Evolutionary conservation across 495 filamentous ascomycete genomes (phyloP).

Genomic region (Sordaria brevicollis): DNA sequence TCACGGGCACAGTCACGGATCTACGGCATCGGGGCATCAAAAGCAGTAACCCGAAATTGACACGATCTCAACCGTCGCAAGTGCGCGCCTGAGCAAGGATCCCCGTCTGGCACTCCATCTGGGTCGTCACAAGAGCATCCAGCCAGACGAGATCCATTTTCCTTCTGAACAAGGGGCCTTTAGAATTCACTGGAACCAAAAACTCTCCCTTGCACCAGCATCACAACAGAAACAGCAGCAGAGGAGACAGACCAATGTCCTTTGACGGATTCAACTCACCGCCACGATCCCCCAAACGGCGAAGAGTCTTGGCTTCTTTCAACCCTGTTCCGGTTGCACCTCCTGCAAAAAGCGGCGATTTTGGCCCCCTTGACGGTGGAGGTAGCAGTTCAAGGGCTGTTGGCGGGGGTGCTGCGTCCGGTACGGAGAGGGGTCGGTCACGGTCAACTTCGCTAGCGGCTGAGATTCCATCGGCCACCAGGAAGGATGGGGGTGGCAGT

Average conservation of each 20-base stretch:
- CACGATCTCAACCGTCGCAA: not conserved
- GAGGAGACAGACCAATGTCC: not conserved
- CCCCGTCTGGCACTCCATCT: not conserved
- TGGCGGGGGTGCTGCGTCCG: not conserved
- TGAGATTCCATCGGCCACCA: not conserved
- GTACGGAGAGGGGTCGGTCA: not conserved
- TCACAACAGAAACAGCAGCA: not conserved
- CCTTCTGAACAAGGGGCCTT: not conserved
- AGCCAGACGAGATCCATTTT: not conserved
- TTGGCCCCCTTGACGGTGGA: not conserved
- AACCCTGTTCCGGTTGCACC: slow-evolving; percentile 16
- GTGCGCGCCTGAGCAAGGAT: not conserved
- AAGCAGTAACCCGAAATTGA: not conserved
- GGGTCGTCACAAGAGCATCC: not conserved
- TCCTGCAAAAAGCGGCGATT: not conserved
- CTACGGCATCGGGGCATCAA: not conserved
- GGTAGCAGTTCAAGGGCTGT: not conserved
- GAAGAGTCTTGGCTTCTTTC: slow-evolving; percentile 35
- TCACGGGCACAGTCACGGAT: not conserved
- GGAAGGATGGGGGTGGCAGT: not conserved
- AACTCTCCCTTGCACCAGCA: slow-evolving; percentile 2
- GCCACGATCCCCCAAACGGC: slow-evolving; percentile 32
- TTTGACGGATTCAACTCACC: slow-evolving; percentile 15
- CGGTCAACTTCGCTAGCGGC: not conserved
- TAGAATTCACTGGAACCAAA: not conserved